Percentiles rank a stretch among this genome's conserved stretches.
Conservation (phyloP, 371 early-diverging fungal genomes). For the Phascolomyces articulosus region DNA sequence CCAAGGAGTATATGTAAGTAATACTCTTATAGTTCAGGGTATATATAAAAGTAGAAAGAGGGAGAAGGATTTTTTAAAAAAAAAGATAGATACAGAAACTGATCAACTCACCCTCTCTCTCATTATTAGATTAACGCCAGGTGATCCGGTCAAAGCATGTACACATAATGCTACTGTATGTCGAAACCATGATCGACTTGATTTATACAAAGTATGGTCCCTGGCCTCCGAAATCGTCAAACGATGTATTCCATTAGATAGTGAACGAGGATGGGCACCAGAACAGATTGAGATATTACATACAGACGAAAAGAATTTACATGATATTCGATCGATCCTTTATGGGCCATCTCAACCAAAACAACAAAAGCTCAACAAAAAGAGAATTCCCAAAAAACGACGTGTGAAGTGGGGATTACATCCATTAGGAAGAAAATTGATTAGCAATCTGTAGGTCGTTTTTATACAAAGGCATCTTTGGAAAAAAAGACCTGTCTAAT, state of each 20-base stretch:
- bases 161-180: slow-evolving; percentile 66
- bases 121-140: slow-evolving; percentile 50
- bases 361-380: neutral
- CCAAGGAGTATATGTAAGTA: slow-evolving; percentile 57
- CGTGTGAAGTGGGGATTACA: slow-evolving; percentile 73
- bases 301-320: slow-evolving; percentile 22
- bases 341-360: neutral
- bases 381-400: slow-evolving; percentile 19
- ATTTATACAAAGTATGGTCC: slow-evolving; percentile 72
- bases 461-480: too few relatives aligned
- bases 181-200: slow-evolving; percentile 45
- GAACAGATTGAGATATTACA: slow-evolving; percentile 17
- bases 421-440: slow-evolving; percentile 70
- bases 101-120: too few relatives aligned
- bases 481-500: too few relatives aligned
- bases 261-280: slow-evolving; percentile 9
- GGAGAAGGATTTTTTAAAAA: too few relatives aligned
- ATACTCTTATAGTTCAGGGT: too few relatives aligned
- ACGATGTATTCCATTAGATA: slow-evolving; percentile 44
- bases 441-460: slow-evolving; percentile 67
- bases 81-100: too few relatives aligned
- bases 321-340: slow-evolving; percentile 14
- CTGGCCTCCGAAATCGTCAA: slow-evolving; percentile 69
- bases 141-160: slow-evolving; percentile 63
- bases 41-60: too few relatives aligned